These are phyloP conservation scores for Pharnaceum exiguum DNA, from an alignment of 148 eudicot species.

Conservation along the genomic window DNA sequence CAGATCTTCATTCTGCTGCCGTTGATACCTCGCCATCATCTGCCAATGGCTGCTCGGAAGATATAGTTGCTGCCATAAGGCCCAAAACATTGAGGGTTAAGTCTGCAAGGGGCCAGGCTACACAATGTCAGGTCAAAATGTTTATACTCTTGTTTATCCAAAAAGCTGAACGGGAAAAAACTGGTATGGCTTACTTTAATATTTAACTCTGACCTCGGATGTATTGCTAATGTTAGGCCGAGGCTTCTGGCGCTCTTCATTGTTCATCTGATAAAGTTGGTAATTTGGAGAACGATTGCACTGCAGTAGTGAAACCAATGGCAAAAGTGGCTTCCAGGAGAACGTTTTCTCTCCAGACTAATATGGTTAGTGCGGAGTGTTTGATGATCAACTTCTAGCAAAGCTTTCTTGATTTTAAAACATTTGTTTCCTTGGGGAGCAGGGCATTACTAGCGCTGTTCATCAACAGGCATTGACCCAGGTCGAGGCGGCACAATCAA, in stretches of 20 bases:
- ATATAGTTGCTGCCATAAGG: conserved; percentile 49
- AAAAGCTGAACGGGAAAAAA: too few species aligned
- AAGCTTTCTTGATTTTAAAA: not conserved
- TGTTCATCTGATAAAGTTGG: conserved; percentile 22
- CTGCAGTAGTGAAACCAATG: conserved; percentile 64
- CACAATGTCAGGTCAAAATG: conserved; percentile 24
- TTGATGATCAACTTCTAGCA: not conserved
- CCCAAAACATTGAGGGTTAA: conserved; percentile 71
- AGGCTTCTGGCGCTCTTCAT: conserved; percentile 28
- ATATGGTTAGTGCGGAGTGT: conserved; percentile 47
- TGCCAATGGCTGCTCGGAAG: conserved; percentile 24
- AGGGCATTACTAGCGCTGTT: conserved; percentile 36
- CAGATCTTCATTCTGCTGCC: conserved; percentile 59
- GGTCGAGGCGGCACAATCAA: conserved; percentile 26
- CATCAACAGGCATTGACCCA: conserved; percentile 37
- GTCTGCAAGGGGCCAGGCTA: conserved; percentile 27
- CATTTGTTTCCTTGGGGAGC: not conserved
- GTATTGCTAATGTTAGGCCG: conserved; percentile 38
- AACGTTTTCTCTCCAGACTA: conserved; percentile 54
- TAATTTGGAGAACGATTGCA: conserved; percentile 28
- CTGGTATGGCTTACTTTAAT: not conserved
- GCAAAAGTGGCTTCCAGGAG: conserved; percentile 73
- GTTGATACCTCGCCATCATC: conserved; percentile 38
- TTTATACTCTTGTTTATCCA: not conserved
- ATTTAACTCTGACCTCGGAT: not conserved